Conservation (phyloP, 2,329 filamentous ascomycete genomes). For the Byssoonygena ceratinophila region DNA sequence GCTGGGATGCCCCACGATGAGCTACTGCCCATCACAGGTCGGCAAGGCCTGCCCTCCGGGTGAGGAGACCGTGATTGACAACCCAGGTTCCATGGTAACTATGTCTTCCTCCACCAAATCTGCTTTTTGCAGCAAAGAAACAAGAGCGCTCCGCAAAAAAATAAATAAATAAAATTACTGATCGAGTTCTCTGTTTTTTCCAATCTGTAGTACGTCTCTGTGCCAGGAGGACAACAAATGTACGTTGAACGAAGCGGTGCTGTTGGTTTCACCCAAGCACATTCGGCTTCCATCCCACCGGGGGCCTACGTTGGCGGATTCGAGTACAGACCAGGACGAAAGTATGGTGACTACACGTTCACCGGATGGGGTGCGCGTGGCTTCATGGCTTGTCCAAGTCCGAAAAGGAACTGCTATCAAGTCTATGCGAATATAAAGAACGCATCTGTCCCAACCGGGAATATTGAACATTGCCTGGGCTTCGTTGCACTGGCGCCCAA, state of each 20-base stretch:
- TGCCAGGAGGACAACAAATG: slow-evolving; percentile 54
- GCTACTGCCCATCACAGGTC: slow-evolving; percentile 41
- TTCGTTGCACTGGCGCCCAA: slow-evolving; percentile 32
- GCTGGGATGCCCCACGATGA: slow-evolving; percentile 38
- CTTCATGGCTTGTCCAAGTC: slow-evolving; percentile 37
- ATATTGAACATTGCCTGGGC: slow-evolving; percentile 30
- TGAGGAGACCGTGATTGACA: slow-evolving; percentile 38
- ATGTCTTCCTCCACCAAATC: neutral
- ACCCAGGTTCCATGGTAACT: slow-evolving; percentile 28
- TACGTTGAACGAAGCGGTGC: slow-evolving; percentile 47
- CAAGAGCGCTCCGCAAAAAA: neutral
- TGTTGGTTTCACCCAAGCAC: slow-evolving; percentile 47
- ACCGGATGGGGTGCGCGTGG: slow-evolving; percentile 28
- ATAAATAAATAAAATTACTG: slow-evolving; percentile 11
- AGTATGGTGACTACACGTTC: slow-evolving; percentile 26
- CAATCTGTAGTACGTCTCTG: slow-evolving; percentile 36
- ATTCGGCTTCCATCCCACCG: slow-evolving; percentile 43
- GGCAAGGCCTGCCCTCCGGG: slow-evolving; percentile 38
- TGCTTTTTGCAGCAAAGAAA: slow-evolving; percentile 12
- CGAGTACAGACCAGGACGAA: slow-evolving; percentile 25
- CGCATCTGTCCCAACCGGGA: slow-evolving; percentile 32
- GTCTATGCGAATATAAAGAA: slow-evolving; percentile 35
- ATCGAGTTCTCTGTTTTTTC: neutral
- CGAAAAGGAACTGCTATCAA: slow-evolving; percentile 27
- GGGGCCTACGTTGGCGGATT: slow-evolving; percentile 46